Evolutionary conservation across 2,329 filamentous ascomycete species (phyloP).

Genomic region (Lojkania enalia): DNA sequence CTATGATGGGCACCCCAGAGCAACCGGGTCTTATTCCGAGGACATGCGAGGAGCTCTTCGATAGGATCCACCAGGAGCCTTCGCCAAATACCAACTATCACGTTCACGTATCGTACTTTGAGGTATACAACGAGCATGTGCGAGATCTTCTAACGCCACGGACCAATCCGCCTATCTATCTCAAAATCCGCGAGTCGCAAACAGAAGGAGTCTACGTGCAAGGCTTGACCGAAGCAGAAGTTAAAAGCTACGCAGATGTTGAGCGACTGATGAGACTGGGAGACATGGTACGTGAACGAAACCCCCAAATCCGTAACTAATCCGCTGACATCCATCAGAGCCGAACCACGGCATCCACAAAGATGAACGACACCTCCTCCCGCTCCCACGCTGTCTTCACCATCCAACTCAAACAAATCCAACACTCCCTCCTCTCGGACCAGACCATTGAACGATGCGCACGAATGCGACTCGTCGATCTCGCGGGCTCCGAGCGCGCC

Average conservation of each 20-base stretch:
- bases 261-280: slow-evolving; percentile 88
- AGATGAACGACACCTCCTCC: slow-evolving; percentile 99
- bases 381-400: slow-evolving; percentile 98
- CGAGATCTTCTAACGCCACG: slow-evolving; percentile 86
- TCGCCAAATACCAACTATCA: slow-evolving; percentile 94
- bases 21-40: slow-evolving; percentile 90
- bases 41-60: slow-evolving; percentile 94
- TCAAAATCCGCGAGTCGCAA: slow-evolving; percentile 95
- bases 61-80: slow-evolving; percentile 83
- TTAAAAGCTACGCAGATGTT: slow-evolving; percentile 84
- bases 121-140: slow-evolving; percentile 99
- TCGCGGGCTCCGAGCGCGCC: slow-evolving; percentile 92
- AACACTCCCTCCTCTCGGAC: slow-evolving; percentile 95
- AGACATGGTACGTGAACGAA: slow-evolving; percentile 65
- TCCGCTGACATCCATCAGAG: slow-evolving; percentile 50
- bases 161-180: slow-evolving; percentile 80
- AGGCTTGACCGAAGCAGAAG: slow-evolving; percentile 90
- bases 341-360: slow-evolving; percentile 88
- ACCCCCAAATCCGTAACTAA: not conserved
- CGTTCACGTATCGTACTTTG: slow-evolving; percentile 96
- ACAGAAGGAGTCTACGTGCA: slow-evolving; percentile 96
- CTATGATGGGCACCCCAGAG: slow-evolving; percentile 88
- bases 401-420: slow-evolving; percentile 96
- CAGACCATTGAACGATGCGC: slow-evolving; percentile 95
- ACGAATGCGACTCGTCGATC: slow-evolving; percentile 89